Evolutionary conservation across 2,329 filamentous ascomycete genomes (phyloP), one percentile per base, ranked within the genome.

Genomic region (Fusarium sp.): DNA sequence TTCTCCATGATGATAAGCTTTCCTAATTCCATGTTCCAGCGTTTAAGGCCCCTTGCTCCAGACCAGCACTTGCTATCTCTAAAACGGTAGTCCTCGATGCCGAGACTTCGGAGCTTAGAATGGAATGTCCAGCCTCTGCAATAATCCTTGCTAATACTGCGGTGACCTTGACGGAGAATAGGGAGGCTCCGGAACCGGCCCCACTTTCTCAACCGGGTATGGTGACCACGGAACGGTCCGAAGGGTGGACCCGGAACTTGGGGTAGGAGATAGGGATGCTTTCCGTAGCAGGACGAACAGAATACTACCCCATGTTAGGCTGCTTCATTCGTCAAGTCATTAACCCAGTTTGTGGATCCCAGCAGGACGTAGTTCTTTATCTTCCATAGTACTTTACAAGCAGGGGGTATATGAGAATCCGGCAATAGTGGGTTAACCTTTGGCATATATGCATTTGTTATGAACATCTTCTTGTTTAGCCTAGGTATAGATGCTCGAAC

Each of bases 401-500:
- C n/a, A 18, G 20, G 17, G 9, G 36, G 5, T 20, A 20, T 3
- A 36, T 48, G 21, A 9, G 9, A 18, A 36, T 11, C 1, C 6
- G 9, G 21, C 10, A 39, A 27, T 11, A 1, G 11, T 20, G 14
- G 1, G 20, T 35, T 18, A 36, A 36, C 23, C 31, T 15, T 15
- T 11, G 2, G 1, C 2, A 18, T 0, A 15, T 3, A 18, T 36
- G 1, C 3, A 17, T 3, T 36, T 1, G 6, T 15, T 9, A n/a
- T 15, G 14, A 9, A 33, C n/a, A 6, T 5, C 15, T 35, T 1
- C 0, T 18, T 2, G 1, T 25, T 4, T 18, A 11, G 4, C 6
- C 2, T 25, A 11, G 9, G 9, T 37, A 9, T 37, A 18, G n/a
- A n/a, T n/a, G n/a, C n/a, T n/a, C n/a, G n/a, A 18, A n/a, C 35